Percentiles rank a stretch among this genome's conserved stretches.
Evolutionary conservation across 805 yeast species (phyloP).

Genomic region (Wickerhamiella azyma): DNA sequence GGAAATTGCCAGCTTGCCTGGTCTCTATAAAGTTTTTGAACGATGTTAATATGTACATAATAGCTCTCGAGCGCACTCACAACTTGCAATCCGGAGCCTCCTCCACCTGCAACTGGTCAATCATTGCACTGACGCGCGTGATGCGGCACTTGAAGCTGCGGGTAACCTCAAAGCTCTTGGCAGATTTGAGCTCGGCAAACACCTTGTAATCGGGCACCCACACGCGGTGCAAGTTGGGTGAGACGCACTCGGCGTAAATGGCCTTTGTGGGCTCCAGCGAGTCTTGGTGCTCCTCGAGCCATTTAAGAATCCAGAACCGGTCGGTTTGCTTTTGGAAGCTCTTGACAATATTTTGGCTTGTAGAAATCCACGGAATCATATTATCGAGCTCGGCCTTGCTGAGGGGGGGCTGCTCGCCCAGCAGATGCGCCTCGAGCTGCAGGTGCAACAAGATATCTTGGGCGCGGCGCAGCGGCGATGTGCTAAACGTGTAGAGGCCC

Average conservation of each 20-base stretch:
- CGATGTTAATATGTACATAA: constrained; percentile 39
- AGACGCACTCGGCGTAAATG: not conserved
- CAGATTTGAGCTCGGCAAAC: not conserved
- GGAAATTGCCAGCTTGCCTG: constrained; percentile 85
- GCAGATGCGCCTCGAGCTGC: constrained; percentile 42
- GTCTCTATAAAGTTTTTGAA: constrained; percentile 82
- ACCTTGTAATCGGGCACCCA: not conserved
- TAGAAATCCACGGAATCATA: constrained; percentile 8
- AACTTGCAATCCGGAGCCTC: not conserved
- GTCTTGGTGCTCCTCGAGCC: not conserved
- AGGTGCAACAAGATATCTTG: constrained; percentile 72
- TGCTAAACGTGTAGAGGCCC: constrained; percentile 51
- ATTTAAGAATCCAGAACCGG: not conserved
- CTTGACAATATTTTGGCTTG: not conserved
- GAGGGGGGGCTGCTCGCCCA: constrained; percentile 12
- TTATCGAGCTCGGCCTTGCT: not conserved
- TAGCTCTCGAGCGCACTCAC: too few relatives aligned
- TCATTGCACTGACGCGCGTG: not conserved
- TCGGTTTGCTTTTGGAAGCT: not conserved
- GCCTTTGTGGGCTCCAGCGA: not conserved
- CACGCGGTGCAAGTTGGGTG: not conserved
- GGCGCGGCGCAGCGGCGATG: constrained; percentile 80
- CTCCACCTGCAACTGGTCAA: not conserved
- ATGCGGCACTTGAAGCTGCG: not conserved
- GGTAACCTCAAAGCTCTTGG: not conserved